Evolutionary conservation across 495 filamentous ascomycete genomes (phyloP).

Genomic region (Aspergillus wentii): DNA sequence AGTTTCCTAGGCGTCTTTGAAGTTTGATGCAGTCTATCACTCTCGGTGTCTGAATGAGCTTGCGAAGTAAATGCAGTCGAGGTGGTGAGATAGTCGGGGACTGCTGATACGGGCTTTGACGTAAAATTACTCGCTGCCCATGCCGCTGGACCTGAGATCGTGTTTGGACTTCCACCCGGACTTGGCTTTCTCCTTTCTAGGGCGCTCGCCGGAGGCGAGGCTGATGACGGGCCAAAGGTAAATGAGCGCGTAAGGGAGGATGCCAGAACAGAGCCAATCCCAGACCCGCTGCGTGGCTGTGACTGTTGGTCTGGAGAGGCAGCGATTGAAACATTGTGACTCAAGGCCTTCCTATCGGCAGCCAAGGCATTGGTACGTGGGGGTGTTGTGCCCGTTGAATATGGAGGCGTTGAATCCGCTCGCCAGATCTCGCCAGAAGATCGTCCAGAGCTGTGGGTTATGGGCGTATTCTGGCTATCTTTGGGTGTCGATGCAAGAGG

Average conservation of each 20-base stretch:
- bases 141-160: slow-evolving; percentile 52
- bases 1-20: slow-evolving; percentile 38
- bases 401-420: slow-evolving; percentile 45
- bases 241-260: slow-evolving; percentile 71
- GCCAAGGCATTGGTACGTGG: slow-evolving; percentile 34
- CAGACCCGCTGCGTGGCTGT: slow-evolving; percentile 35
- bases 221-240: slow-evolving; percentile 57
- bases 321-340: slow-evolving; percentile 59
- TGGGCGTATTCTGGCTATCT: slow-evolving; percentile 48
- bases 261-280: slow-evolving; percentile 55
- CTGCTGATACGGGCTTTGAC: slow-evolving; percentile 30
- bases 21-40: slow-evolving; percentile 25
- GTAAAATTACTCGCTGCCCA: slow-evolving; percentile 64
- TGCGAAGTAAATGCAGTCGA: slow-evolving; percentile 23
- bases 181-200: slow-evolving; percentile 56
- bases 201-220: slow-evolving; percentile 54
- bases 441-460: slow-evolving; percentile 53
- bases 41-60: slow-evolving; percentile 43
- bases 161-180: slow-evolving; percentile 61
- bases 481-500: slow-evolving; percentile 53
- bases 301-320: slow-evolving; percentile 63
- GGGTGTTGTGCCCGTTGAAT: slow-evolving; percentile 63
- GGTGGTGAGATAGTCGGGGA: slow-evolving; percentile 27
- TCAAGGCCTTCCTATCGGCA: slow-evolving; percentile 28
- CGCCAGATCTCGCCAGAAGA: slow-evolving; percentile 37